Percentiles rank a stretch among this genome's conserved stretches.
These are phyloP conservation scores for Floccularia luteovirens DNA, from an alignment of 768 basidiomycete species.

Conservation along the genomic window DNA sequence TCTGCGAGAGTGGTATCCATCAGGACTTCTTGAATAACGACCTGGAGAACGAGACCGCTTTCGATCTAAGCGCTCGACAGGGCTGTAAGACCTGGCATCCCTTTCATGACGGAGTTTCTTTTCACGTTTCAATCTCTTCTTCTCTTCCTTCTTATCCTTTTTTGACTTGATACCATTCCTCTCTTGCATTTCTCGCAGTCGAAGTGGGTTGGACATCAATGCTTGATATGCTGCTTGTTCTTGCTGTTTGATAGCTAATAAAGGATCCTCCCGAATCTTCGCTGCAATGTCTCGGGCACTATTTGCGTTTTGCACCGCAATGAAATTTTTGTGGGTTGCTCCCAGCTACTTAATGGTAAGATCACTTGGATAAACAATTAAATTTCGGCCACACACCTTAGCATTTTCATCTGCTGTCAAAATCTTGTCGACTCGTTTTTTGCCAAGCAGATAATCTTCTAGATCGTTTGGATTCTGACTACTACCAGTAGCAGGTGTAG, in stretches of 20 bases:
- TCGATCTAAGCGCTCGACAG: conserved; percentile 7
- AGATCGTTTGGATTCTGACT: conserved; percentile 84
- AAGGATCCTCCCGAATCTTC: conserved; percentile 94
- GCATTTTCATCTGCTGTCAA: conserved; percentile 88
- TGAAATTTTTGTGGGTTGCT: conserved; percentile 86
- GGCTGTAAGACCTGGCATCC: conserved; percentile 23
- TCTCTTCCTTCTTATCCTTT: conserved; percentile 65
- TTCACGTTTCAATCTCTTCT: conserved; percentile 34
- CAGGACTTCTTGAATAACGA: conserved; percentile 38
- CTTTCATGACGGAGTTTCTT: conserved; percentile 28
- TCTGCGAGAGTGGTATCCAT: too few relatives aligned
- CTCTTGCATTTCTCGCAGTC: conserved; percentile 74
- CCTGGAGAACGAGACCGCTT: conserved; percentile 23
- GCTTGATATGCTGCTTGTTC: conserved; percentile 91
- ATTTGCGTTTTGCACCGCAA: conserved; percentile 94
- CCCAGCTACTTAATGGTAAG: conserved; percentile 45
- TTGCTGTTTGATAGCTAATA: conserved; percentile 97
- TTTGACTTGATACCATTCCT: conserved; percentile 76
- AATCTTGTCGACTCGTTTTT: conserved; percentile 96
- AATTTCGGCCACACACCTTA: conserved; percentile 44
- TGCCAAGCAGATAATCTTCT: conserved; percentile 95
- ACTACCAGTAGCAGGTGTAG: conserved; percentile 92
- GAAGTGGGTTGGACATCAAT: conserved; percentile 79
- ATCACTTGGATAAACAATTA: not conserved
- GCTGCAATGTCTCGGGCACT: conserved; percentile 78